Conservation (phyloP, 176 grass and related monocot genomes). For the Saccharum officinarum region DNA sequence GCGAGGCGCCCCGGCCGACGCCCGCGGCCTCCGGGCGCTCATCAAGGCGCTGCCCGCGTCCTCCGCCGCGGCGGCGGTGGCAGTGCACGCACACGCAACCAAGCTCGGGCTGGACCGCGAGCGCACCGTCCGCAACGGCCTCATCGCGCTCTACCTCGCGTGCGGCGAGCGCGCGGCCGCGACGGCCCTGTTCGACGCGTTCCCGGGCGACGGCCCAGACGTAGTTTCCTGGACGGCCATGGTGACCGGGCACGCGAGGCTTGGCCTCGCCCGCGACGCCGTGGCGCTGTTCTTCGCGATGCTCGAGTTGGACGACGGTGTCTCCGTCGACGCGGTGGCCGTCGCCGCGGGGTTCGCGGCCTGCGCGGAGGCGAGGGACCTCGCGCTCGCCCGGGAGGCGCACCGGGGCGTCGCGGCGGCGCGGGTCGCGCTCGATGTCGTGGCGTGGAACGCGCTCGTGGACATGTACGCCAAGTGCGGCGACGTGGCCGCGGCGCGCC, state of each 20-base stretch:
- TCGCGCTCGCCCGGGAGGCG: slow-evolving; percentile 42
- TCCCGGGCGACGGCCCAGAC: slow-evolving; percentile 25
- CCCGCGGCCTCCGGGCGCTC: neutral
- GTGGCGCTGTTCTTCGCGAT: slow-evolving; percentile 37
- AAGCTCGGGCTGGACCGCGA: slow-evolving; percentile 21
- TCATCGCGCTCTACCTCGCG: slow-evolving; percentile 41
- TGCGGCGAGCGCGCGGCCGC: slow-evolving; percentile 5
- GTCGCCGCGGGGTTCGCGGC: slow-evolving; percentile 49
- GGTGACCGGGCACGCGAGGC: slow-evolving; percentile 29
- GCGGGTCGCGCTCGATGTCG: slow-evolving; percentile 44
- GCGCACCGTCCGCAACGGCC: slow-evolving; percentile 33
- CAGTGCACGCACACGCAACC: slow-evolving; percentile 5
- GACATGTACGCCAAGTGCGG: slow-evolving; percentile 83
- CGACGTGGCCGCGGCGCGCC: slow-evolving; percentile 41
- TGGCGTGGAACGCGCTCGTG: slow-evolving; percentile 71
- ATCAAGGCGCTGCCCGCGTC: neutral
- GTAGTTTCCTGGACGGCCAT: slow-evolving; percentile 57
- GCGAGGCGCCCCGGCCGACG: neutral
- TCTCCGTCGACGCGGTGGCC: slow-evolving; percentile 33
- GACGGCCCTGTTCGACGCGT: neutral
- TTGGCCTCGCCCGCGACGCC: slow-evolving; percentile 19
- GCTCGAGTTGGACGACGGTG: neutral
- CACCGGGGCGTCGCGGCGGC: slow-evolving; percentile 39
- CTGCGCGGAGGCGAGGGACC: slow-evolving; percentile 44
- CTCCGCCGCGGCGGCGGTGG: neutral